Conservation (phyloP, 2,329 filamentous ascomycete genomes). For the Torrubiella hemipterigena region DNA sequence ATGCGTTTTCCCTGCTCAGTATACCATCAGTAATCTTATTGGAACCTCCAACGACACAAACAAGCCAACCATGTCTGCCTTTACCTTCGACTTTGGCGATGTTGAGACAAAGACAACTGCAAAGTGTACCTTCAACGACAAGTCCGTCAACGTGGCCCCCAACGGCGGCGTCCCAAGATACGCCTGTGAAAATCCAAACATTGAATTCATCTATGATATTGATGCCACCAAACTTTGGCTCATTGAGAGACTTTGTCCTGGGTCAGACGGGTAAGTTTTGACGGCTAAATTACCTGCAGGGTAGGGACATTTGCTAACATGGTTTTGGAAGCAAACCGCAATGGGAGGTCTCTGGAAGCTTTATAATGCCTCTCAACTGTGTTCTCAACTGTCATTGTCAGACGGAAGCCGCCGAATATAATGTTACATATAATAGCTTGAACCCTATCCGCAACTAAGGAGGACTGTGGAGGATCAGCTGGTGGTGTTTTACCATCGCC, state of each 20-base stretch:
- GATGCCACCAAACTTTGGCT: constrained; percentile 21
- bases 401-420: too few species aligned
- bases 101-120: constrained; percentile 25
- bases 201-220: constrained; percentile 30
- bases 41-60: constrained; percentile 18
- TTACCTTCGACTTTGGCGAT: constrained; percentile 30
- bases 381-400: too few species aligned
- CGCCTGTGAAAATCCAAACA: constrained; percentile 25
- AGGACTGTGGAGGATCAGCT: too few species aligned
- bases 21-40: constrained; percentile 24
- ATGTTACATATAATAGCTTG: too few species aligned
- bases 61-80: constrained; percentile 2
- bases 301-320: constrained; percentile 2
- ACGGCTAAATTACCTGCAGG: not conserved
- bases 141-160: constrained; percentile 22
- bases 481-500: too few species aligned
- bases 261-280: constrained; percentile 19
- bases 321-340: constrained; percentile 11
- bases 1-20: constrained; percentile 26
- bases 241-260: constrained; percentile 31
- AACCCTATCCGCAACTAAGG: too few species aligned
- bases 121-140: constrained; percentile 29
- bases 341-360: constrained; percentile 20
- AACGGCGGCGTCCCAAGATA: constrained; percentile 22
- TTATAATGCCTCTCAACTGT: too few species aligned